These are phyloP conservation scores for Aspergillus unguis DNA, from an alignment of 2,329 filamentous ascomycete genomes.

Conservation along the genomic window DNA sequence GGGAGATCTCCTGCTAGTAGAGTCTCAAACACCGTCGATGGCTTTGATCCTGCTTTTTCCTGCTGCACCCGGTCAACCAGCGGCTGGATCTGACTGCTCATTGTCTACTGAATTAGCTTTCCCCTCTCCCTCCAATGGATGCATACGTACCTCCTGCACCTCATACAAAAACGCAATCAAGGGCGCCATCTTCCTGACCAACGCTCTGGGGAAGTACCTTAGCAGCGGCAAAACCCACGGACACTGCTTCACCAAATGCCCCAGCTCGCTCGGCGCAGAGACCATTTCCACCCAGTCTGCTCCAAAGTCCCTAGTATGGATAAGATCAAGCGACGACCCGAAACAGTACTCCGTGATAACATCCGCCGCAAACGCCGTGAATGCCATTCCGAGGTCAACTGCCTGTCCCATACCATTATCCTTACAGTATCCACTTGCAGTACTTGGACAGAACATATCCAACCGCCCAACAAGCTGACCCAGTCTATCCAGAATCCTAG, in stretches of 20 bases:
- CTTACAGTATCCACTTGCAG: too few relatives aligned
- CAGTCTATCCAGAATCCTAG: neutral
- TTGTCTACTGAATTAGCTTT: neutral
- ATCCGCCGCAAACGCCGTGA: conserved; percentile 5
- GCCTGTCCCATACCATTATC: neutral
- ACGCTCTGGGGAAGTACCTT: neutral
- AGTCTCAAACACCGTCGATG: conserved; percentile 1
- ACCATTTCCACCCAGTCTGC: conserved; percentile 3
- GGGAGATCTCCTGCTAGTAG: neutral
- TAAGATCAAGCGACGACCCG: neutral
- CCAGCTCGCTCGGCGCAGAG: neutral
- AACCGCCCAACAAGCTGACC: neutral
- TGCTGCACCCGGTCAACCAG: neutral
- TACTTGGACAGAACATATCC: neutral
- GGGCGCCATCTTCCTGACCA: neutral
- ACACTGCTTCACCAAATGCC: conserved; percentile 5
- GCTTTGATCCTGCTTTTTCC: neutral
- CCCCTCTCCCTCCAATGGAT: neutral
- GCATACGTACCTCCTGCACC: conserved; percentile 3
- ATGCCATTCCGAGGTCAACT: neutral
- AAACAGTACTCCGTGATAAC: conserved; percentile 7
- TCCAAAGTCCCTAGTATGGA: neutral
- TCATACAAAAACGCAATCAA: conserved; percentile 2
- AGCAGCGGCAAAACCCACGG: conserved; percentile 2
- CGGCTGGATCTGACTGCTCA: conserved; percentile 2